Evolutionary conservation across 371 early-diverging fungal genomes (phyloP).

Genomic region (Rhizopus arrhizus): DNA sequence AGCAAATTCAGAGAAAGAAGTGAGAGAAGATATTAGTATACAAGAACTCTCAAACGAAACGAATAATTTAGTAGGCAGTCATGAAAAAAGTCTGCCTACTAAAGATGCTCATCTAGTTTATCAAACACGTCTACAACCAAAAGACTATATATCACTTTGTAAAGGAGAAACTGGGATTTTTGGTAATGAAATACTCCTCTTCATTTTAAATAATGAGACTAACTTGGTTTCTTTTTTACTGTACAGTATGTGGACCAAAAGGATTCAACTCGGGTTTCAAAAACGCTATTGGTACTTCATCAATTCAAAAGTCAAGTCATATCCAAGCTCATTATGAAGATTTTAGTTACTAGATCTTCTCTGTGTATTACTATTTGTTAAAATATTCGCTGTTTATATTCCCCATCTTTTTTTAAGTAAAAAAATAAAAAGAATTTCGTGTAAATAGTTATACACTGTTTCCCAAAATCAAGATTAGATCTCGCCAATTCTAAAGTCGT

Average conservation of each 20-base stretch:
- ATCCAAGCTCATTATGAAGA: conserved; percentile 42
- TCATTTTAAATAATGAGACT: neutral
- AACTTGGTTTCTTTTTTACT: no score
- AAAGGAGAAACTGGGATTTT: conserved; percentile 26
- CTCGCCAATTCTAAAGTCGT: no score
- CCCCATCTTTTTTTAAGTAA: neutral
- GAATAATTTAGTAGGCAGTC: neutral
- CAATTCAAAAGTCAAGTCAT: conserved; percentile 10
- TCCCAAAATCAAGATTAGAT: no score
- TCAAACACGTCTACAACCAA: conserved; percentile 16
- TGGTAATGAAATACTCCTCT: conserved; percentile 30
- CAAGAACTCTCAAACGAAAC: neutral
- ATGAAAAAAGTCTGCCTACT: neutral
- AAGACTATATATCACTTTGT: conserved; percentile 9
- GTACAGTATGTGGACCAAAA: conserved; percentile 46
- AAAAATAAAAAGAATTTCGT: neutral
- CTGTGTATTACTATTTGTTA: no score
- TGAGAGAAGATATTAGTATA: neutral
- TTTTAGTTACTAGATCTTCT: conserved; percentile 35
- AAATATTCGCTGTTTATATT: neutral
- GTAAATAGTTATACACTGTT: no score
- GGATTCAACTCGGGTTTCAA: conserved; percentile 36
- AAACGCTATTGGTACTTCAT: conserved; percentile 32
- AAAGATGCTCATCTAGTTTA: neutral
- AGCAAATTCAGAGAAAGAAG: neutral